phyloP scores from a whole-genome alignment of 257 asterid species.

The Eucommia ulmoides region DNA sequence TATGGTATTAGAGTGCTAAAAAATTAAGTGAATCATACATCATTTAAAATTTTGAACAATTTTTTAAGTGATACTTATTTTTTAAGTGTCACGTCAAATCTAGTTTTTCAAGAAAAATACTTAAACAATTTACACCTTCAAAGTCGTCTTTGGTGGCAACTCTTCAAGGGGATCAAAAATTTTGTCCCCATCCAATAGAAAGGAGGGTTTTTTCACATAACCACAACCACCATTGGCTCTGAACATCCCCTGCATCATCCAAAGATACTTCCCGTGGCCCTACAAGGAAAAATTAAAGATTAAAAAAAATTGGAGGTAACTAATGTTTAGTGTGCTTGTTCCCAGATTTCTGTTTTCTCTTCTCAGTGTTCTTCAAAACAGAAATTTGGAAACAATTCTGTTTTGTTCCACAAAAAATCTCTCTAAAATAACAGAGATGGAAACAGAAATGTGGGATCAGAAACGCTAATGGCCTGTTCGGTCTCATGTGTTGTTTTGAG shows the following conservation, averaged over 20 bases:
- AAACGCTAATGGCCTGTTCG: background rate
- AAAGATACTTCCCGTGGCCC: constrained; percentile 80
- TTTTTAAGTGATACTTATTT: no score
- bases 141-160: constrained; percentile 41
- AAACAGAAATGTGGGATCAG: constrained; percentile 8
- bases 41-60: no score
- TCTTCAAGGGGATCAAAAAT: constrained; percentile 42
- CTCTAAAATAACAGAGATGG: background rate
- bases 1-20: no score
- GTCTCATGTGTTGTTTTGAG: no score
- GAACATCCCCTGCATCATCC: constrained; percentile 91
- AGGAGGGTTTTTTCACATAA: constrained; percentile 68
- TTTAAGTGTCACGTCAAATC: no score
- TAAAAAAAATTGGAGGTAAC: background rate
- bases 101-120: no score
- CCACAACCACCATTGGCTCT: constrained; percentile 77
- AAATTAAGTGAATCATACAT: no score
- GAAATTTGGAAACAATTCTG: background rate
- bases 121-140: constrained; percentile 58
- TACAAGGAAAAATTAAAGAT: constrained; percentile 9
- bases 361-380: background rate
- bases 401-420: background rate
- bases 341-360: background rate
- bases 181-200: constrained; percentile 31
- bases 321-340: background rate